These are phyloP conservation scores for Ogataea polymorpha DNA, from an alignment of 805 yeast genomes.

Conservation along the genomic window DNA sequence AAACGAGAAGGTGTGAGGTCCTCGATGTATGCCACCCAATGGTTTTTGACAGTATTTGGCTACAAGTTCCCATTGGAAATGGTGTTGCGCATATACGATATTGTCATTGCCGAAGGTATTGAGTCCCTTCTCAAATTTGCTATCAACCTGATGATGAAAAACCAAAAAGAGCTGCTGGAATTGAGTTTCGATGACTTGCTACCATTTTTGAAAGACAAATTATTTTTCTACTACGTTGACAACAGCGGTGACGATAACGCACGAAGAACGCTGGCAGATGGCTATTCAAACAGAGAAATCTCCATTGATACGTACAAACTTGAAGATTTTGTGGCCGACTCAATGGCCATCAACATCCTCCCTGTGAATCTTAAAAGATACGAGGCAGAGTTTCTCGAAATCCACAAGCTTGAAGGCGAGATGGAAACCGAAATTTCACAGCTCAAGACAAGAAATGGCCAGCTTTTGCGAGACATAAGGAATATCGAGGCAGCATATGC, in stretches of 20 bases:
- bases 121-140: slow-evolving; percentile 86
- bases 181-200: slow-evolving; percentile 75
- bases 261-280: slow-evolving; percentile 16
- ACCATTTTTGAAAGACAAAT: slow-evolving; percentile 71
- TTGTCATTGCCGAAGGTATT: slow-evolving; percentile 85
- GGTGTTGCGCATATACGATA: slow-evolving; percentile 83
- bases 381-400: slow-evolving; percentile 68
- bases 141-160: slow-evolving; percentile 70
- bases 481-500: slow-evolving; percentile 68
- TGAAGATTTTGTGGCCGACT: slow-evolving; percentile 73
- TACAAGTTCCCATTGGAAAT: slow-evolving; percentile 90
- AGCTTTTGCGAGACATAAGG: slow-evolving; percentile 68
- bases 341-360: slow-evolving; percentile 66
- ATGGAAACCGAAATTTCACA: slow-evolving; percentile 60
- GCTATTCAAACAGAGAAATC: slow-evolving; percentile 18
- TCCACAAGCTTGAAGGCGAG: slow-evolving; percentile 64
- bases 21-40: slow-evolving; percentile 96
- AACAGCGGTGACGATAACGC: slow-evolving; percentile 20
- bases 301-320: slow-evolving; percentile 49
- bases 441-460: slow-evolving; percentile 63
- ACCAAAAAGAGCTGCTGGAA: slow-evolving; percentile 53
- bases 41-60: slow-evolving; percentile 94
- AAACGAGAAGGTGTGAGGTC: slow-evolving; percentile 83
- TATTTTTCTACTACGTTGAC: slow-evolving; percentile 68
- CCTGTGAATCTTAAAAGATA: slow-evolving; percentile 74